phyloP scores from a whole-genome alignment of 768 basidiomycete genomes.

The Tylopilus vinaceipallidus region DNA sequence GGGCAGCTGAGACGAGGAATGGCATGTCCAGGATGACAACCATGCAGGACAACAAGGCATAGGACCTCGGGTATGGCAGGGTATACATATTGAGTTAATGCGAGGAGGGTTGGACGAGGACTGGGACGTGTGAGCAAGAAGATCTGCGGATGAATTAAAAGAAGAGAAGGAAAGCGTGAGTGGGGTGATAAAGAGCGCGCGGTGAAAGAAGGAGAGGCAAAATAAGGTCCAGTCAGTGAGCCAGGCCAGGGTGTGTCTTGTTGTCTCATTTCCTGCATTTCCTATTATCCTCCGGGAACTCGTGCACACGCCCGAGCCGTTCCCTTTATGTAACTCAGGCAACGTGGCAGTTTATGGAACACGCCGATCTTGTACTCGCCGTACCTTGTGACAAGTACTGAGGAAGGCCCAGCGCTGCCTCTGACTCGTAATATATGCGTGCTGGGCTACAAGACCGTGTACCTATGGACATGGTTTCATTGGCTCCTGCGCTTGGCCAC shows the following conservation, averaged over 20 bases:
- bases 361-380: no score
- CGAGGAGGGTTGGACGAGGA: neutral
- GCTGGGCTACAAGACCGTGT: neutral
- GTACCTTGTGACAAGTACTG: no score
- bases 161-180: neutral
- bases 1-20: conserved; percentile 10
- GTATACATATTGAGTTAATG: conserved; percentile 2
- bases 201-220: conserved; percentile 3
- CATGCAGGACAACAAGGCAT: conserved; percentile 5
- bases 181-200: conserved; percentile 5
- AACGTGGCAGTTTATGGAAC: no score
- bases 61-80: neutral
- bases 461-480: neutral
- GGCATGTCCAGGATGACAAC: conserved; percentile 7
- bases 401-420: no score
- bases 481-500: no score
- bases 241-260: neutral
- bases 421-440: neutral
- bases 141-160: neutral
- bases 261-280: neutral
- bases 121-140: neutral
- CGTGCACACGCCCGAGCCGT: neutral
- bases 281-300: neutral
- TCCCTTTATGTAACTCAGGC: conserved; percentile 10
- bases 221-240: neutral